Evolutionary conservation across 2,329 filamentous ascomycete genomes (phyloP).

Genomic region (Blastomyces silverae): DNA sequence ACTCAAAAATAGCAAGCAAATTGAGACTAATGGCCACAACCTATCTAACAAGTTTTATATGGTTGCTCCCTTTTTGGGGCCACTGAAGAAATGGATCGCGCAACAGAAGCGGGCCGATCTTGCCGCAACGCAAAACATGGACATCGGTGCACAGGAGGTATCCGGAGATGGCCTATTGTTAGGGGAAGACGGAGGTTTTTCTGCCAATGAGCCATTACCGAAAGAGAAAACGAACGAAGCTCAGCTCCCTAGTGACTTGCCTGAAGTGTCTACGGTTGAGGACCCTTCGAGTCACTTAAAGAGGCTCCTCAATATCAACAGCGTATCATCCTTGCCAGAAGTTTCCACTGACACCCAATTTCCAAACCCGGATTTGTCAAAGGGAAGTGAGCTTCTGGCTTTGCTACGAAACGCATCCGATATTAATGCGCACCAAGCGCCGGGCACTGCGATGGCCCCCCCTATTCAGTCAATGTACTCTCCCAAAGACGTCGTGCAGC

Average conservation of each 20-base stretch:
- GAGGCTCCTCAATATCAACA: constrained; percentile 40
- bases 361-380: constrained; percentile 32
- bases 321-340: constrained; percentile 19
- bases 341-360: constrained; percentile 19
- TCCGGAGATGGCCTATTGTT: constrained; percentile 33
- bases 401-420: constrained; percentile 45
- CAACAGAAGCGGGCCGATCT: constrained; percentile 70
- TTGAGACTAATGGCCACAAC: constrained; percentile 12
- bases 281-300: constrained; percentile 50
- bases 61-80: constrained; percentile 86
- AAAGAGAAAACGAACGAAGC: constrained; percentile 23
- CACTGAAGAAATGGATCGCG: constrained; percentile 84
- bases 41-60: constrained; percentile 85
- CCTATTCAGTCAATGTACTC: constrained; percentile 49
- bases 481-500: not conserved
- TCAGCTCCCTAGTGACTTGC: constrained; percentile 35
- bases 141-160: constrained; percentile 47
- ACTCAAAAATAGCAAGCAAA: constrained; percentile 59
- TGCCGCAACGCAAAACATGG: constrained; percentile 30
- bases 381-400: constrained; percentile 50
- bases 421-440: constrained; percentile 25
- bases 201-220: constrained; percentile 21
- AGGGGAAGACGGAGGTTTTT: constrained; percentile 21
- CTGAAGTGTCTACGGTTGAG: constrained; percentile 35
- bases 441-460: constrained; percentile 46